Percentiles rank a stretch among this genome's conserved stretches.
These are phyloP conservation scores for Clonostachys sp. DNA, from an alignment of 2,329 filamentous ascomycete genomes.

Conservation along the genomic window DNA sequence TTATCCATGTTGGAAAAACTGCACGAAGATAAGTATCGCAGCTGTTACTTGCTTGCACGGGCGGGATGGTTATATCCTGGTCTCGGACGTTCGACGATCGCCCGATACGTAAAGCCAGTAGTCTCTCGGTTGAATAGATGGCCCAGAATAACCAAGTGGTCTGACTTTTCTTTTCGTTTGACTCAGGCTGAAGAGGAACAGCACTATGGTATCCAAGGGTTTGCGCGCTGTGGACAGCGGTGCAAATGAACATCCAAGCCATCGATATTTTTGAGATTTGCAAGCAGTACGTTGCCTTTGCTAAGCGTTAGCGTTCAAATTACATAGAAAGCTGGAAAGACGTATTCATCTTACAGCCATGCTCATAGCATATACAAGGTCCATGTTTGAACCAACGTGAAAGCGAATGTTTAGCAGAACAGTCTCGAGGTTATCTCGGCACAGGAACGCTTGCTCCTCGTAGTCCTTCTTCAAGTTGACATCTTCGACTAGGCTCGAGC, in stretches of 20 bases:
- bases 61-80: constrained; percentile 11
- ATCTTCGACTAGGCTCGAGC: constrained; percentile 2
- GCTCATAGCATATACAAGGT: constrained; percentile 6
- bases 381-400: constrained; percentile 6
- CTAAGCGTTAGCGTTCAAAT: background rate
- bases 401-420: constrained; percentile 10
- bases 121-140: constrained; percentile 14
- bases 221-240: background rate
- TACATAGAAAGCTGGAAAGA: background rate
- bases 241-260: background rate
- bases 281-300: background rate
- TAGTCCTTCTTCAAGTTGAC: constrained; percentile 2
- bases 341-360: background rate
- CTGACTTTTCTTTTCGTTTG: background rate
- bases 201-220: background rate
- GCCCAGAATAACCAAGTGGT: constrained; percentile 12
- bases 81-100: constrained; percentile 15
- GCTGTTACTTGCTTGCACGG: background rate
- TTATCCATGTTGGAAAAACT: too few species aligned
- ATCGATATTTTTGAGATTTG: background rate
- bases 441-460: constrained; percentile 5
- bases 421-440: constrained; percentile 11
- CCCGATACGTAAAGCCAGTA: constrained; percentile 12
- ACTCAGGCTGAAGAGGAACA: background rate
- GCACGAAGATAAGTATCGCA: background rate